Evolutionary conservation across 441 rosid genomes (phyloP), one percentile per base, ranked within the genome.

Genomic region (Manihot esculenta): DNA sequence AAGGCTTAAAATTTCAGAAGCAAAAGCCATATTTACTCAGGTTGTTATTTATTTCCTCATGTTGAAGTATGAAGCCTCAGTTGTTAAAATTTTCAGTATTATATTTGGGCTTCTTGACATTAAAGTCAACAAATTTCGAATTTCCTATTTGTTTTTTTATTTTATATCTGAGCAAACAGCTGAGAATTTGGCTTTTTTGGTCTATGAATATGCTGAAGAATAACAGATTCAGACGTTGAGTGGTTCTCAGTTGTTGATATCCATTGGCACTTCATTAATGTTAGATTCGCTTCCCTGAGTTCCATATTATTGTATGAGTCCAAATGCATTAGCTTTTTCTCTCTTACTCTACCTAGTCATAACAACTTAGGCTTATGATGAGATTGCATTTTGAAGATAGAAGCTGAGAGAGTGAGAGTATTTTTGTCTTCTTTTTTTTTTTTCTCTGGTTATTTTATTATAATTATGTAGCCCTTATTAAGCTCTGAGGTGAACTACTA

Each of bases 1-100:
- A 12, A 85, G 99, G 81, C 95, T 94, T 72, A 86, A 72, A 82
- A 86, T 94, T 73, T 90, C 99, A 64, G 71, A 83, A 75, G 91
- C 99, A 2, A 87, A 84, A 80, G 99, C 94, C 66, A 86, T 94
- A 71, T 92, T 94, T 79, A 90, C 97, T 70, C 99, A 94, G 96
- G 98, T 94, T 48, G 45, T 60, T 58, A 17, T 9, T 55, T 47
- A 45, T 62, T 54, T 66, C 20, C 9, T 33, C 20, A 10, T 57
- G 1, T 68, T 15, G 26, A n/a, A 48, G 49, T 48, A 49, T 17
- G 13, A 59, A 47, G 7, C 21, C 3, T 60, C 35, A 26, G 23
- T 33, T 15, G 9, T n/a, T 48, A 10, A 20, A 21, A n/a, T 59
- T 24, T 17, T 56, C 4, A 48, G 3, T 35, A 0, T 35, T 35